Percentiles rank a stretch among this genome's conserved stretches.
Evolutionary conservation across 2,329 filamentous ascomycete genomes (phyloP).

Genomic region (Colletotrichum aenigma): DNA sequence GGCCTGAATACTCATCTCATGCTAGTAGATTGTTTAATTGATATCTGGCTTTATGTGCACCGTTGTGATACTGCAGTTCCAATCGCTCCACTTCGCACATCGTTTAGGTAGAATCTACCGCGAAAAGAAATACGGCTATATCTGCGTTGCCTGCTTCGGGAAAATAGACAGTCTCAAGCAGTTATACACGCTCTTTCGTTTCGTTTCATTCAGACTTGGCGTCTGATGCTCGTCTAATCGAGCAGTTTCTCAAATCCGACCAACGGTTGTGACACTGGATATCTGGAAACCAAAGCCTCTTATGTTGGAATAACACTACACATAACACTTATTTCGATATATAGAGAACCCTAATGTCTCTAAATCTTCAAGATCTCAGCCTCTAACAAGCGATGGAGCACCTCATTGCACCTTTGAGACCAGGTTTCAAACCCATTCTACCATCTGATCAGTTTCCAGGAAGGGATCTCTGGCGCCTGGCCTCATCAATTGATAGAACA

Average conservation of each 20-base stretch:
- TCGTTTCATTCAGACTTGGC: background rate
- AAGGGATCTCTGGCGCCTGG: background rate
- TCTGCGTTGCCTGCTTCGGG: background rate
- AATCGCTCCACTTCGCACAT: rapidly evolving
- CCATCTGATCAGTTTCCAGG: background rate
- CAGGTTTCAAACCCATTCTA: background rate
- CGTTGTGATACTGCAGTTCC: rapidly evolving
- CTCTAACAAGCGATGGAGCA: rapidly evolving
- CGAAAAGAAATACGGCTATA: too few species aligned
- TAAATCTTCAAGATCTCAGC: rapidly evolving
- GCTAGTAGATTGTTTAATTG: background rate
- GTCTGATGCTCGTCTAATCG: background rate
- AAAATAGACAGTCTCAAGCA: rapidly evolving
- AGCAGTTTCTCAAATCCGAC: background rate
- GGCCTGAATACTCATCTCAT: background rate
- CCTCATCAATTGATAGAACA: background rate
- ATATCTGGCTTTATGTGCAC: rapidly evolving
- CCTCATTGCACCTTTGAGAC: rapidly evolving
- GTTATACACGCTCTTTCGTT: background rate
- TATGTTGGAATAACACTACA: background rate
- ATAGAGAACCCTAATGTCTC: rapidly evolving
- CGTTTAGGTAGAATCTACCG: too few species aligned
- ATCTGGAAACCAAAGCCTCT: rapidly evolving
- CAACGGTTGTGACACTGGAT: rapidly evolving
- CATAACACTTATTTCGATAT: rapidly evolving